Percentiles rank a stretch among this genome's conserved stretches.
These are phyloP conservation scores for Mucor indicus DNA, from an alignment of 371 early-diverging fungal species.

Conservation along the genomic window DNA sequence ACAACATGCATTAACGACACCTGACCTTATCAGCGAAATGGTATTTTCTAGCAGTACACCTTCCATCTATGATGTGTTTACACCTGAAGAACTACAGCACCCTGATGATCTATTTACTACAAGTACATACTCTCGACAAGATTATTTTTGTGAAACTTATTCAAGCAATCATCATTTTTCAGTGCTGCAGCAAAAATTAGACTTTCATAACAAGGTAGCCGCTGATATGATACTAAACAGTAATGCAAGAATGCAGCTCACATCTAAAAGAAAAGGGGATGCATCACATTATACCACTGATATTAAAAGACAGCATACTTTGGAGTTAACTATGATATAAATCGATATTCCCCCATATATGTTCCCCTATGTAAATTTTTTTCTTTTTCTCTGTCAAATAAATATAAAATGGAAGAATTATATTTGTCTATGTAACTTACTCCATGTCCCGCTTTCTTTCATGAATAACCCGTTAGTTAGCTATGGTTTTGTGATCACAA, in stretches of 20 bases:
- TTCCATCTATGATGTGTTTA: constrained; percentile 16
- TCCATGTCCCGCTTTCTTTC: too few species aligned
- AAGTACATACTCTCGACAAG: constrained; percentile 2
- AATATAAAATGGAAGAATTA: too few species aligned
- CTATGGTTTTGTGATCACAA: too few species aligned
- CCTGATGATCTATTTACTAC: background rate
- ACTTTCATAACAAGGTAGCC: constrained; percentile 5
- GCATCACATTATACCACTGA: too few species aligned
- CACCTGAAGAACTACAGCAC: constrained; percentile 10
- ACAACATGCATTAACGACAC: background rate
- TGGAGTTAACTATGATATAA: too few species aligned
- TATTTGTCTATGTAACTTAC: too few species aligned
- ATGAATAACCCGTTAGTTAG: too few species aligned
- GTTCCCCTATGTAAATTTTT: too few species aligned
- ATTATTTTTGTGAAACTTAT: constrained; percentile 5
- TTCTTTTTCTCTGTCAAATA: too few species aligned
- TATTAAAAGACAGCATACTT: too few species aligned
- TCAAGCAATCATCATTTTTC: background rate
- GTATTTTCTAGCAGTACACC: background rate
- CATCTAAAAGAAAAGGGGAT: background rate
- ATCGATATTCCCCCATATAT: too few species aligned
- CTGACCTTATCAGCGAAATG: too few species aligned
- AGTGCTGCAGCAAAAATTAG: constrained; percentile 5
- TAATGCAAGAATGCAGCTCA: background rate
- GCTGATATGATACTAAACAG: constrained; percentile 7